Evolutionary conservation across 208 protist genomes (phyloP).

Genomic region (Trypanosoma congolense): DNA sequence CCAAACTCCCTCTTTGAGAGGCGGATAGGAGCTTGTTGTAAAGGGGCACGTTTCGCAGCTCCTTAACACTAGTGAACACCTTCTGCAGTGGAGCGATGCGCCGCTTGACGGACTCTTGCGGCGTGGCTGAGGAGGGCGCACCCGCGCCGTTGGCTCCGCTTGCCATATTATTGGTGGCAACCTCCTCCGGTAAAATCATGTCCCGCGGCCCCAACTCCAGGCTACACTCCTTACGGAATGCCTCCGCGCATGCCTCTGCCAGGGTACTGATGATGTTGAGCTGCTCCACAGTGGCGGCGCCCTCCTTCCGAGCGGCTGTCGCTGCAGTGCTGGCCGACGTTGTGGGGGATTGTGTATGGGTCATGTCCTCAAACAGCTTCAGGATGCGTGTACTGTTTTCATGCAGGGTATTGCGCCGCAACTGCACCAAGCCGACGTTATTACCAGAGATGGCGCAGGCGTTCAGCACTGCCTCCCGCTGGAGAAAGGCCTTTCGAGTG

Average conservation of each 20-base stretch:
- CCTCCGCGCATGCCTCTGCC: conserved; percentile 3
- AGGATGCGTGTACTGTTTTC: conserved; percentile 16
- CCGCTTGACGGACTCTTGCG: not conserved
- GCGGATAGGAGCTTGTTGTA: conserved; percentile 9
- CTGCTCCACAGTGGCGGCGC: not conserved
- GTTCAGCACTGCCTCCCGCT: conserved; percentile 21
- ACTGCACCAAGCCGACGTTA: conserved; percentile 1
- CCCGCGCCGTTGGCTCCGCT: conserved; percentile 9
- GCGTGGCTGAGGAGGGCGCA: conserved; percentile 3
- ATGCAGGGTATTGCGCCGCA: not conserved
- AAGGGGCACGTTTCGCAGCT: conserved; percentile 2
- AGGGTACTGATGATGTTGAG: not conserved
- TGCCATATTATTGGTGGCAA: not conserved
- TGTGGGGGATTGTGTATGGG: not conserved
- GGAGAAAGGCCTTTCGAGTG: conserved; percentile 20
- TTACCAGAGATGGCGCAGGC: conserved; percentile 6
- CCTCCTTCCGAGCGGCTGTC: not conserved
- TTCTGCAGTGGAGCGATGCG: conserved; percentile 18
- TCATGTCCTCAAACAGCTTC: conserved; percentile 14
- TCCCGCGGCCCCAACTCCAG: conserved; percentile 9
- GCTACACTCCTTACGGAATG: conserved; percentile 19
- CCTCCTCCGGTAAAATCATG: not conserved
- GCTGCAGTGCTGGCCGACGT: not conserved
- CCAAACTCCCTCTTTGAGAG: conserved; percentile 1
- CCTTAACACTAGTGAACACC: conserved; percentile 12